Percentiles rank a stretch among this genome's conserved stretches.
phyloP scores from a whole-genome alignment of 306 rosid species.

The Luffa acutangula region DNA sequence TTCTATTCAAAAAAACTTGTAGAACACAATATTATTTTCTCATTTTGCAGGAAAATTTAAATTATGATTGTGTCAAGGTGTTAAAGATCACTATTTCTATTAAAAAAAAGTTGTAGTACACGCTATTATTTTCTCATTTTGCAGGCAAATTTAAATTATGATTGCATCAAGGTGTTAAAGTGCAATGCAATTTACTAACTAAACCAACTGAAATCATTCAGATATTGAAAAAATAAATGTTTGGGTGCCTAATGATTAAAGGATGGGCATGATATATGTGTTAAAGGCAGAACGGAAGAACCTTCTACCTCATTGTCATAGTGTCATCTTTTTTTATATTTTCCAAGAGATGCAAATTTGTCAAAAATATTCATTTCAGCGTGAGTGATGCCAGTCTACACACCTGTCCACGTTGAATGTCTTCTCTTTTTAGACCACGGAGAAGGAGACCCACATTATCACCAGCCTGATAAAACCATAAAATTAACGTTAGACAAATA shows the following conservation, averaged over 20 bases:
- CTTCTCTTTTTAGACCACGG: slow-evolving; percentile 93
- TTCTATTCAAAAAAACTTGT: neutral
- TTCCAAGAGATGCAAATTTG: neutral
- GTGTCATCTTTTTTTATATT: neutral
- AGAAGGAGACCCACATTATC: slow-evolving; percentile 99
- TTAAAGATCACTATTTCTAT: neutral
- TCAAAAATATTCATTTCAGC: neutral
- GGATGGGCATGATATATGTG: neutral
- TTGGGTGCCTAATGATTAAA: neutral
- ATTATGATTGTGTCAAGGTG: neutral
- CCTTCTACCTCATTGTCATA: neutral
- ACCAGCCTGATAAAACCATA: slow-evolving; percentile 54
- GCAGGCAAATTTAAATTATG: neutral
- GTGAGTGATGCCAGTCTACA: slow-evolving; percentile 11
- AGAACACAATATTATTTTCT: neutral
- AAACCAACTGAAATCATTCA: neutral
- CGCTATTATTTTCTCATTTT: neutral
- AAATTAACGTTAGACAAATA: neutral
- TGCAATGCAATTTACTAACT: neutral
- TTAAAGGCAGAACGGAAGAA: neutral
- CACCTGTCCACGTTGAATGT: slow-evolving; percentile 95
- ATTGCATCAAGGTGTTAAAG: neutral
- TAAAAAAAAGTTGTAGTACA: neutral
- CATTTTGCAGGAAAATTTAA: neutral
- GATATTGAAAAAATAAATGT: neutral